Base-by-base conservation (phyloP, 768 basidiomycete genomes). In the Brasilioporus rufonigricans region DNA sequence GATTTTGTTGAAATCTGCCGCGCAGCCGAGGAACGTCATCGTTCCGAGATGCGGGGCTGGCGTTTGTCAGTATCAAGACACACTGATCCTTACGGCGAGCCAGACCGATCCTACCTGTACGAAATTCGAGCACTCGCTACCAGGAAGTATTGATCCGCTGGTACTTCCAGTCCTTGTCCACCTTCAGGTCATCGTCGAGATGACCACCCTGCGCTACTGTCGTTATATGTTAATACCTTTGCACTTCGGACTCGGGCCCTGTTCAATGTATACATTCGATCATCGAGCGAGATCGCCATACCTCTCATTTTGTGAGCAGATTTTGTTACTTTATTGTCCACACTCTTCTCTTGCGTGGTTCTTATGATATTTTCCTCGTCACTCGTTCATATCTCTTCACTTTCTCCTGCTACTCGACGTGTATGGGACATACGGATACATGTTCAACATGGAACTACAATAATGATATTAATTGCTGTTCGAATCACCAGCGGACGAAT, bases 81-180 rank as follows among this genome's bases (percentile, higher is more conserved):
- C 27, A 47, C 45, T 8, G 32, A 52, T 47, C 32, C 66, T 19
- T 66, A 57, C 53, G 63, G 62, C 24, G 76, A 80, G 51, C 74
- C 80, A 32, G 85, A 86, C 65, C 82, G 86, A 54, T 80, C 81
- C 36, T 79, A 82, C 63, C 76, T 93, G 33, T 88, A 82, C 70
- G 91, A 93, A 71, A 92, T 93, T 57, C 84, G 91, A 59, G 87
- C 86, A 24, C 80, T 93, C 53, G 91, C 91, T 16, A 91, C 88
- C n/a, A 83, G 89, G 69, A 86, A 84, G 69, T 91, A 92, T 71
- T 89, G 66, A 82, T 61, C 13, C 55, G 5, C 46, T 52, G 32
- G 53, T 55, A 21, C 55, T 31, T 51, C 14, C 41, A 26, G 18
- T 44, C n/a, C n/a, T 24, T 24, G 36, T 35, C n/a, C 38, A 21